Percentiles rank a stretch among this genome's conserved stretches.
phyloP scores from a whole-genome alignment of 306 rosid genomes.

The Clitoria ternatea region DNA sequence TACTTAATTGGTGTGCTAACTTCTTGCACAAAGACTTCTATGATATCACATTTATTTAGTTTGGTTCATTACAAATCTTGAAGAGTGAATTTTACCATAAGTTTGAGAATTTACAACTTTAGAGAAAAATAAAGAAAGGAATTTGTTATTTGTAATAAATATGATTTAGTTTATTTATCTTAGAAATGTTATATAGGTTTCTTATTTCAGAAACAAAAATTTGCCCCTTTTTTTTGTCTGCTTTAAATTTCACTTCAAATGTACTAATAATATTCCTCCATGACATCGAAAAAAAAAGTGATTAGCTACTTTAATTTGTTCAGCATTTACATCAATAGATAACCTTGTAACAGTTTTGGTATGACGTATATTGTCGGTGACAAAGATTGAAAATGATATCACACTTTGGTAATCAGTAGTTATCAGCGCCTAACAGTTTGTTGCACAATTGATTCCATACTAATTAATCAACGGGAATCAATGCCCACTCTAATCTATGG shows the following conservation, averaged over 20 bases:
- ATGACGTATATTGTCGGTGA: slow-evolving; percentile 1
- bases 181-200: no score
- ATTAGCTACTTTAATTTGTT: neutral
- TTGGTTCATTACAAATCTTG: no score
- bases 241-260: no score
- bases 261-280: neutral
- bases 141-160: no score
- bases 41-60: neutral
- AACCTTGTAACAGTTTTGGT: neutral
- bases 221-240: no score
- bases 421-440: neutral
- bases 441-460: neutral
- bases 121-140: no score
- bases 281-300: neutral
- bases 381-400: slow-evolving; percentile 5
- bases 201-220: no score
- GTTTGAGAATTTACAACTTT: no score
- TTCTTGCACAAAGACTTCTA: neutral
- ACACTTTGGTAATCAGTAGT: neutral
- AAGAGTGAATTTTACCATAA: no score
- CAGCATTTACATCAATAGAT: neutral
- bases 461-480: neutral
- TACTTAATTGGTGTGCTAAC: neutral
- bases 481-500: no score
- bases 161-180: no score